Base-by-base conservation (phyloP, 176 grass and related monocot species). In the Leersia perrieri region DNA sequence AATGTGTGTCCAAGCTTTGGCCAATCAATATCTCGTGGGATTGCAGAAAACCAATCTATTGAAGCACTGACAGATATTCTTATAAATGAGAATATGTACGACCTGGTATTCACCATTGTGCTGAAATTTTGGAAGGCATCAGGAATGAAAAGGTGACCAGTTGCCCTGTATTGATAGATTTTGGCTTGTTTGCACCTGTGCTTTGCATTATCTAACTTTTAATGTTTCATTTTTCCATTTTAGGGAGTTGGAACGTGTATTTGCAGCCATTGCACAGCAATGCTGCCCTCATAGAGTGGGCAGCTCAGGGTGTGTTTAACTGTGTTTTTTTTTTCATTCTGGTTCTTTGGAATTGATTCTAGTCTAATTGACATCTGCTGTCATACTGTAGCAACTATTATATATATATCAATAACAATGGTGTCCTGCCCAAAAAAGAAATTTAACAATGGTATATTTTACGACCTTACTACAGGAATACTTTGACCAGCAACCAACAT, bases 101-200 rank as follows among this genome's bases (percentile, higher is more conserved):
- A 95, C 44, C 72, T 94, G 76, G 95, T 78, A 68, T 95, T 98
- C 76, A 98, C 88, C 67, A 75, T 98, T 33, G 87, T 98, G 63
- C 76, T 98, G 29, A 95, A 95, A 62, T 95, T 95, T 75, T 86
- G 82, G 90, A 98, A 98, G 86, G 95, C 75, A 27, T 93, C 95
- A 44, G 86, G 74, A 76, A 84, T 93, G 81, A 88, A 93, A 84
- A 89, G 92, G 95, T 98, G 68, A 15, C 51, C 20, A 77, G 16
- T 70, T 63, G 13, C 20, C 4, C 31, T 72, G 22, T 62, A 74
- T 49, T 30, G 60, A 60, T 51, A n/a, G 25, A 61, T 42, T 73
- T 33, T 39, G 75, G 18, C 71, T 87, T 80, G 42, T 39, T 57
- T 23, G 51, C 45, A 40, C 31, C 58, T 7, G 9, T 67, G 79